Evolutionary conservation across 2,329 filamentous ascomycete species (phyloP).

Genomic region (Fonsecaea multimorphosa): DNA sequence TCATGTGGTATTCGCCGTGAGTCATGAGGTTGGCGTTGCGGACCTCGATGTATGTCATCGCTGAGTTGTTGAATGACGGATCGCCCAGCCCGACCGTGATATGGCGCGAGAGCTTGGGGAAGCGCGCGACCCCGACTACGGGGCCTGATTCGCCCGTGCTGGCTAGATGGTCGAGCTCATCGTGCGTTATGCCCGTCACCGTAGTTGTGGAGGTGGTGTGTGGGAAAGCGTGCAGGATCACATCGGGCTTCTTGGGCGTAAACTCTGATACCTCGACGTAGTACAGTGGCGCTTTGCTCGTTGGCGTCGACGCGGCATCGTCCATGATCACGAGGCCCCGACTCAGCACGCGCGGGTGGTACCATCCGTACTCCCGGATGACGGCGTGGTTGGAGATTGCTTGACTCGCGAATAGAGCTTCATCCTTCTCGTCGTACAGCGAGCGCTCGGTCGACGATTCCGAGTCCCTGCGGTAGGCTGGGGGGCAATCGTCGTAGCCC

Average conservation of each 20-base stretch:
- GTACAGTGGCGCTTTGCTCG: constrained; percentile 16
- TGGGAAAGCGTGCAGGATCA: constrained; percentile 12
- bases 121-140: constrained; percentile 9
- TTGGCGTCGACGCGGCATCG: constrained; percentile 1
- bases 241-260: constrained; percentile 17
- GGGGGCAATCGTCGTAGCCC: constrained; percentile 5
- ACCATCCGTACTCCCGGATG: constrained; percentile 15
- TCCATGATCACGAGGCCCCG: constrained; percentile 17
- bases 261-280: constrained; percentile 21
- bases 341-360: constrained; percentile 11
- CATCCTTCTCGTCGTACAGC: constrained; percentile 19
- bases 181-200: background rate
- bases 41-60: constrained; percentile 13
- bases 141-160: constrained; percentile 9
- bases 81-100: constrained; percentile 17
- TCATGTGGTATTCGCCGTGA: constrained; percentile 18
- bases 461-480: constrained; percentile 14
- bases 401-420: background rate
- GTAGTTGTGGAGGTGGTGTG: too few relatives aligned
- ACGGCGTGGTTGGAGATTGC: background rate
- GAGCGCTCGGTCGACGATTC: constrained; percentile 22
- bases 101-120: constrained; percentile 17
- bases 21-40: constrained; percentile 12
- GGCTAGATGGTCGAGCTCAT: constrained; percentile 16
- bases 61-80: background rate